A percentile compares a stretch with the other conserved stretches of the same genome.
These are phyloP conservation scores for Drechslera avenae DNA, from an alignment of 2,329 filamentous ascomycete genomes.

Conservation along the genomic window DNA sequence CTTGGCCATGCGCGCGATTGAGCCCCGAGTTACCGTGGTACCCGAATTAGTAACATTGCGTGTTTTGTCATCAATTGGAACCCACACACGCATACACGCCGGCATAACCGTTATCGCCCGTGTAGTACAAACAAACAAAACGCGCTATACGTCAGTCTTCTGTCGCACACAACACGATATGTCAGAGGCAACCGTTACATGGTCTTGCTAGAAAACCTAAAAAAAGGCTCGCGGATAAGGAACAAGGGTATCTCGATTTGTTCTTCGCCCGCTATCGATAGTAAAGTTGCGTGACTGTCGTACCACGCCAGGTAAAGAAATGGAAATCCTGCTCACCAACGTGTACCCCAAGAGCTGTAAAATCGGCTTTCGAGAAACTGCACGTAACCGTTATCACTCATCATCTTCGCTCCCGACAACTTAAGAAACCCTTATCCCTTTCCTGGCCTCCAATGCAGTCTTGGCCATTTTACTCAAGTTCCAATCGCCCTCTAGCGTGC, in stretches of 20 bases:
- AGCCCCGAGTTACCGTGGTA: no score
- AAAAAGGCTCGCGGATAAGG: background rate
- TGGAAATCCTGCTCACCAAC: no score
- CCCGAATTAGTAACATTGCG: no score
- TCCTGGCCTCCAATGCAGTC: conserved; percentile 39
- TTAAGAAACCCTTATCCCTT: conserved; percentile 26
- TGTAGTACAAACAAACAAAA: no score
- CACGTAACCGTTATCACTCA: background rate
- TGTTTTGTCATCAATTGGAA: no score
- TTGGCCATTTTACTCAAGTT: conserved; percentile 51
- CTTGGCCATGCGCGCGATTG: no score
- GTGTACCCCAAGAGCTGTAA: no score
- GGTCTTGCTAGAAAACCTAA: no score
- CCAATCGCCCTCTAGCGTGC: conserved; percentile 46
- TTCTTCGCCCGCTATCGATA: background rate
- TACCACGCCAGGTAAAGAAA: no score
- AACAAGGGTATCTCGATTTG: conserved; percentile 3
- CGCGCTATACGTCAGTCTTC: background rate
- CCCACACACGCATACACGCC: no score
- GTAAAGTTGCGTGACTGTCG: background rate
- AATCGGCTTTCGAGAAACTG: no score
- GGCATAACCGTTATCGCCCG: no score
- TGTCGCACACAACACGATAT: background rate
- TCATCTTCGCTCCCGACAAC: background rate
- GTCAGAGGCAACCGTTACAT: conserved; percentile 2